Base-by-base conservation (phyloP, 306 rosid genomes). In the Rosa rugosa region DNA sequence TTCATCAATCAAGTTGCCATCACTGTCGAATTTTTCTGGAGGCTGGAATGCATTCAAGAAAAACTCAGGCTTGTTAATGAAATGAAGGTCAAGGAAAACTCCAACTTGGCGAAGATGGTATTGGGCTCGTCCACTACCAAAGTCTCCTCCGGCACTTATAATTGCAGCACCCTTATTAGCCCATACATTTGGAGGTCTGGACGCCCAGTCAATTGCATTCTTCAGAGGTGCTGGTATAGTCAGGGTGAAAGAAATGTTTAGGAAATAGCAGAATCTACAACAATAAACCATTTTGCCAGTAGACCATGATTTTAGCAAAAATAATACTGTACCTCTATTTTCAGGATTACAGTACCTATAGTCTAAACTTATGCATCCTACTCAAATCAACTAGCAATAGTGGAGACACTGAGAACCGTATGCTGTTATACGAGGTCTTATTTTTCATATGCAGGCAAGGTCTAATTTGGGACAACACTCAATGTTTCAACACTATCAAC, bases 71-170 rank as follows among this genome's bases (percentile, higher is more conserved):
- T 92, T 94, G 79, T 94, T 92, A 62, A 94, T 92, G 91, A 92
- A 94, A 86, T 92, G 99, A 70, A 94, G 90, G 76, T 94, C 97
- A 25, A 94, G 72, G 57, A 70, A 94, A 13, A 94, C 91, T 16
- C 99, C 99, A 5, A 86, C 84, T 69, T 92, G 99, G 23, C 99
- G 97, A 72, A 94, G 97, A 85, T 92, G 99, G 68, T 86, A 89
- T 11, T 94, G 99, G 20, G 93, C 62, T 69, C 89, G 83, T 14
- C 87, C 93, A 0, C 97, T 97, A 6, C 99, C 97, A 3, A 78
- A 82, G 18, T 84, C 76, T 44, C 99, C 99, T 78, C 97, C 94
- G 22, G 91, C 88, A 73, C 99, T 92, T 27, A 92, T 73, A 8
- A 94, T 86, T n/a, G 99, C 97, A 6, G 99, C 97, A 10, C 97